Conservation (phyloP, 139 green algal species). For the Volvox africanus region DNA sequence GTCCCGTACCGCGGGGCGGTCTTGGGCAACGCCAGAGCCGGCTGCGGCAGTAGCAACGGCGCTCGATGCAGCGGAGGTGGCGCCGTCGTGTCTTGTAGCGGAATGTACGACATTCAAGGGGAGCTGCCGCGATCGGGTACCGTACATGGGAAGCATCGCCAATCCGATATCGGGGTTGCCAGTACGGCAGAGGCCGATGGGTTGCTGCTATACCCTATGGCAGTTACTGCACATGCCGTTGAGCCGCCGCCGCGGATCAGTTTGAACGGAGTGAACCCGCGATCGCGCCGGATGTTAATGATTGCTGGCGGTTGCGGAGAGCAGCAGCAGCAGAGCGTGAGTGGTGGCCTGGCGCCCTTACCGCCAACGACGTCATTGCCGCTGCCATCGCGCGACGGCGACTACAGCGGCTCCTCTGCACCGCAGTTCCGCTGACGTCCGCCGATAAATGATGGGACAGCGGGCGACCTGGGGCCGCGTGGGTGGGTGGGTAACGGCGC, state of each 20-base stretch:
- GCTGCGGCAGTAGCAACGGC: background rate
- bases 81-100: too few species aligned
- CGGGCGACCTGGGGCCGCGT: too few species aligned
- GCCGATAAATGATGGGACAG: background rate
- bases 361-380: background rate
- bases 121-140: too few species aligned
- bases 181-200: too few species aligned
- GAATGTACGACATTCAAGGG: too few species aligned
- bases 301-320: background rate
- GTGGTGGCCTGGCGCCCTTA: background rate
- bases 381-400: background rate
- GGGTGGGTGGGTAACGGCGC: too few species aligned
- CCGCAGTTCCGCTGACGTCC: background rate
- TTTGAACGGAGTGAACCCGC: background rate
- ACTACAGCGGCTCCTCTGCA: background rate
- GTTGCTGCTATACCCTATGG: too few species aligned
- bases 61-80: background rate
- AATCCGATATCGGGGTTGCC: too few species aligned
- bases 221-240: background rate
- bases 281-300: background rate
- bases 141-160: too few species aligned
- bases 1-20: background rate
- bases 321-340: background rate
- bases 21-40: background rate
- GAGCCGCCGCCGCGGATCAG: background rate